Percentiles rank a stretch among this genome's conserved stretches.
Conservation (phyloP, 176 grass and related monocot species). For the Areca catechu region DNA sequence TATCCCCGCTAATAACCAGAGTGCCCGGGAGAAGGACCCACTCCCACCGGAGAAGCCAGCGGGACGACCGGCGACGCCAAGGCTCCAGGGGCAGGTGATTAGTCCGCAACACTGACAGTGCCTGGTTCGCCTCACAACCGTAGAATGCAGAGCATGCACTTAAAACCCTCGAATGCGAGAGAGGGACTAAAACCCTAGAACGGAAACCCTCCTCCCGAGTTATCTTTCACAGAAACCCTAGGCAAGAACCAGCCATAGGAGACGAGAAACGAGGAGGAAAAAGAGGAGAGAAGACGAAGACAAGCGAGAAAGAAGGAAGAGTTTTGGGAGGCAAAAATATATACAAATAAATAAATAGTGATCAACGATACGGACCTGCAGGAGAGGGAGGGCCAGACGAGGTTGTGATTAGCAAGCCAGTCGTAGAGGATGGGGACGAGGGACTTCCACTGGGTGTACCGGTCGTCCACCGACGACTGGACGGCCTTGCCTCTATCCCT, state of each 20-base stretch:
- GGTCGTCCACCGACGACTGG: slow-evolving; percentile 55
- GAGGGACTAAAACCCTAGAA: background rate
- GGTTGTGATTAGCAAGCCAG: slow-evolving; percentile 92
- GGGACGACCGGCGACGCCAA: too few relatives aligned
- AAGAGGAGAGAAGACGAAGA: background rate
- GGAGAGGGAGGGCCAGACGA: slow-evolving; percentile 86
- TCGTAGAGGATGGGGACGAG: slow-evolving; percentile 85
- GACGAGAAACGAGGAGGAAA: background rate
- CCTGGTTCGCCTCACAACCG: too few relatives aligned
- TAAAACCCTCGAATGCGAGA: too few relatives aligned
- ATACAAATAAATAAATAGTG: too few relatives aligned
- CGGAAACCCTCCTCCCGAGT: too few relatives aligned
- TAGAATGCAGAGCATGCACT: too few relatives aligned
- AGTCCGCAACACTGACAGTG: too few relatives aligned
- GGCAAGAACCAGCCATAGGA: background rate
- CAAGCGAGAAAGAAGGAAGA: background rate
- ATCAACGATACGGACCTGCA: slow-evolving; percentile 38
- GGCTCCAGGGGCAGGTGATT: too few relatives aligned
- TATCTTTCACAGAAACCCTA: slow-evolving; percentile 23
- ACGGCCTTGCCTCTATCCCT: slow-evolving; percentile 31
- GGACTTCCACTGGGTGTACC: slow-evolving; percentile 81
- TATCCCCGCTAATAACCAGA: too few relatives aligned
- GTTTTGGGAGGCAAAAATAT: background rate
- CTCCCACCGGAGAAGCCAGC: too few relatives aligned
- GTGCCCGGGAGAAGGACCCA: too few relatives aligned